Conservation (phyloP, 108 stramenopile genomes). For the Cylindrotheca closterium region DNA sequence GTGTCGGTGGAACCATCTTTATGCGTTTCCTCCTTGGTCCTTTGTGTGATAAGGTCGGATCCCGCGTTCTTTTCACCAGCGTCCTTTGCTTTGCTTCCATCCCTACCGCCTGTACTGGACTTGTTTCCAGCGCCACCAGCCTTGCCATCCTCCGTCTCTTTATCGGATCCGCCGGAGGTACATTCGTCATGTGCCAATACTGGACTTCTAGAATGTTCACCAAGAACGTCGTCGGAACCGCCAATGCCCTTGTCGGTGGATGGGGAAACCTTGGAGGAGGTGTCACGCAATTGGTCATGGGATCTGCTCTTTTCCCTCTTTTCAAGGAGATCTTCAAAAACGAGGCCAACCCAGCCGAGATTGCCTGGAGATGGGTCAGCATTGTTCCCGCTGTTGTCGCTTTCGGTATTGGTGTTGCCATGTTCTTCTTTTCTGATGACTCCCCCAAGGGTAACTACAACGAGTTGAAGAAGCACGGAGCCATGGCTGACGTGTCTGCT, state of each 20-base stretch:
- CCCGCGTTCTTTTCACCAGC: slow-evolving; percentile 60
- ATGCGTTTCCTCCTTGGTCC: slow-evolving; percentile 77
- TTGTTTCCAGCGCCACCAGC: slow-evolving; percentile 49
- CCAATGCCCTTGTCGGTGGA: slow-evolving; percentile 79
- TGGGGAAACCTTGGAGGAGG: slow-evolving; percentile 94
- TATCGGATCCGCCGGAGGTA: slow-evolving; percentile 78
- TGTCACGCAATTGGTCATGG: slow-evolving; percentile 71
- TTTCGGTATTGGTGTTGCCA: slow-evolving; percentile 37
- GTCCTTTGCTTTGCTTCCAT: slow-evolving; percentile 67
- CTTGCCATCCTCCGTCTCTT: slow-evolving; percentile 72
- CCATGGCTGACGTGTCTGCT: slow-evolving; percentile 75
- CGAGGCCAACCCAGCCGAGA: slow-evolving; percentile 54
- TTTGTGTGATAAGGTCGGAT: slow-evolving; percentile 73
- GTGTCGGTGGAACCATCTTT: slow-evolving; percentile 69
- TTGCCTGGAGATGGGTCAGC: slow-evolving; percentile 74
- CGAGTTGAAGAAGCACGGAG: slow-evolving; percentile 75
- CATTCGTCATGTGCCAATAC: slow-evolving; percentile 87
- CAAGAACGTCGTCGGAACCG: slow-evolving; percentile 83
- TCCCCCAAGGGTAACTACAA: slow-evolving; percentile 83
- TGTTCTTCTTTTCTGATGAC: slow-evolving; percentile 69
- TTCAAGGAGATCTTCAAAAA: slow-evolving; percentile 51
- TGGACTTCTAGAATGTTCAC: slow-evolving; percentile 85
- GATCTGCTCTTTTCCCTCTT: slow-evolving; percentile 55
- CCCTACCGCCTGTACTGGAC: slow-evolving; percentile 64
- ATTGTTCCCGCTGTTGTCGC: slow-evolving; percentile 76